Conservation (phyloP, 2,329 filamentous ascomycete genomes). For the Gyromitra esculenta region DNA sequence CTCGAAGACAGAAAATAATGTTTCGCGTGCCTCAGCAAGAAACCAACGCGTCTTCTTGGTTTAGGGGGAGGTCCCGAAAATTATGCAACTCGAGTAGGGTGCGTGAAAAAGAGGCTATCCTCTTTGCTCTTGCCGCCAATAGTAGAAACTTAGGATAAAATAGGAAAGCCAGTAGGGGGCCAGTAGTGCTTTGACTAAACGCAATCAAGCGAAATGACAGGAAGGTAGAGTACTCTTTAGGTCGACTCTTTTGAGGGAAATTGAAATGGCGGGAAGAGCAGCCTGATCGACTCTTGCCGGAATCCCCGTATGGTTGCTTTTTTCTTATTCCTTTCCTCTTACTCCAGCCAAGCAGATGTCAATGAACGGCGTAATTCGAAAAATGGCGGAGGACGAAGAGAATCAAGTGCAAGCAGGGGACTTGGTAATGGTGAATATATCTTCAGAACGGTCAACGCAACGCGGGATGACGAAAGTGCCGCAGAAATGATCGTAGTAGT, state of each 20-base stretch:
- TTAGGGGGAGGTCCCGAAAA: conserved; percentile 41
- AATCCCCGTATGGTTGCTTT: conserved; percentile 52
- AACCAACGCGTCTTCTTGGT: conserved; percentile 50
- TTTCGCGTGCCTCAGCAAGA: conserved; percentile 51
- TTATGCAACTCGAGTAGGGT: conserved; percentile 49
- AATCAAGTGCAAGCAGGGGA: conserved; percentile 44
- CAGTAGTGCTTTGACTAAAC: conserved; percentile 51
- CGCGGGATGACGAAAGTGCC: conserved; percentile 53
- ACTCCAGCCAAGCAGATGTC: conserved; percentile 28
- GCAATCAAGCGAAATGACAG: conserved; percentile 54
- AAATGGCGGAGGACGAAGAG: conserved; percentile 39
- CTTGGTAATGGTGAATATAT: conserved; percentile 47
- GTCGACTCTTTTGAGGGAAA: conserved; percentile 54
- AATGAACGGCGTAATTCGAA: conserved; percentile 43
- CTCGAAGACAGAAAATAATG: conserved; percentile 45
- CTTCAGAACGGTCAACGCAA: conserved; percentile 49
- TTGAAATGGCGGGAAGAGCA: conserved; percentile 53
- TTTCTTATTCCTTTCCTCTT: conserved; percentile 32
- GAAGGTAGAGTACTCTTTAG: conserved; percentile 45
- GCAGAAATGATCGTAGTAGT: conserved; percentile 49
- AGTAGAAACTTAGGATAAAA: conserved; percentile 51
- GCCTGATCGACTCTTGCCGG: conserved; percentile 47
- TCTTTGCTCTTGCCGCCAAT: conserved; percentile 49
- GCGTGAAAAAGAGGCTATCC: conserved; percentile 45
- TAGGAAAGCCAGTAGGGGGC: conserved; percentile 52